Percentiles rank a stretch among this genome's conserved stretches.
Conservation (phyloP, 257 asterid species). For the Solanum sparsipilum region DNA sequence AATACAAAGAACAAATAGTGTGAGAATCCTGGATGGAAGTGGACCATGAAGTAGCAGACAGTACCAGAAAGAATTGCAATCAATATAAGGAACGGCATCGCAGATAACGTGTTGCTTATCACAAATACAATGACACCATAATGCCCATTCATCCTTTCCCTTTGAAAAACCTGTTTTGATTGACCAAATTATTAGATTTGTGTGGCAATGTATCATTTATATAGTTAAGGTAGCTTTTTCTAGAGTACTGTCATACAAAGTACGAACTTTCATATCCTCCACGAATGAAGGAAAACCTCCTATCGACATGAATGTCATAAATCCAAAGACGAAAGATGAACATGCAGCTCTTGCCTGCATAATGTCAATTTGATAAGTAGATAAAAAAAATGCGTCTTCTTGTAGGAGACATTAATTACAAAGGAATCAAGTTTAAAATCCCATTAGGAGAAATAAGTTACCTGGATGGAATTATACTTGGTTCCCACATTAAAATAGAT, state of each 20-base stretch:
- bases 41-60: slow-evolving; percentile 91
- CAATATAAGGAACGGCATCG: slow-evolving; percentile 72
- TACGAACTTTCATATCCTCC: slow-evolving; percentile 83
- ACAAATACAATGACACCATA: slow-evolving; percentile 87
- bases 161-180: slow-evolving; percentile 62
- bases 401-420: background rate
- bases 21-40: slow-evolving; percentile 67
- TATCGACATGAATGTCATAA: slow-evolving; percentile 92
- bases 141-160: slow-evolving; percentile 94
- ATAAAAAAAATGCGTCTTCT: background rate
- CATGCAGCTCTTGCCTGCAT: slow-evolving; percentile 94
- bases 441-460: slow-evolving; percentile 6
- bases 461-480: slow-evolving; percentile 79
- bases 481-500: slow-evolving; percentile 87
- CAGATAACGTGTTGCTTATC: slow-evolving; percentile 80
- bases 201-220: background rate
- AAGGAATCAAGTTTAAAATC: background rate
- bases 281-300: slow-evolving; percentile 98
- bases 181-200: background rate
- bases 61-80: slow-evolving; percentile 79
- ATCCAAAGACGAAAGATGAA: slow-evolving; percentile 85
- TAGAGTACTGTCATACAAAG: background rate
- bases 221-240: background rate
- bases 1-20: slow-evolving; percentile 76
- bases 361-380: background rate